Base-by-base conservation (phyloP, 768 basidiomycete genomes). In the Zangia roseola region DNA sequence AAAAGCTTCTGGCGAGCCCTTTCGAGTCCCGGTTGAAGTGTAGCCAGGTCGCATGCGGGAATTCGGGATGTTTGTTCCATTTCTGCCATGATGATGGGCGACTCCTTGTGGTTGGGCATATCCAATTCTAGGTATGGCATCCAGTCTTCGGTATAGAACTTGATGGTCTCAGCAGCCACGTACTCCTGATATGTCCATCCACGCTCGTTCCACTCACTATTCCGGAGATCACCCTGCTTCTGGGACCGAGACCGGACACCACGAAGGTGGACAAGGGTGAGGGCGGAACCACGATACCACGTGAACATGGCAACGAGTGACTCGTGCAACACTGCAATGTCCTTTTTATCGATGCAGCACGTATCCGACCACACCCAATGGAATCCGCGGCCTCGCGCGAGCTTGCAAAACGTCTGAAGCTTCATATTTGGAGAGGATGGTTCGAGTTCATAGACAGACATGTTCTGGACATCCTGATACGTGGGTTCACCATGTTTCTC, bases 361-460 rank as follows among this genome's bases (percentile, higher is more conserved):
- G 55, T 56, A n/a, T 56, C 55, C 1, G 17, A 21, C 54, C 55
- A 56, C n/a, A 30, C 54, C 50, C 55, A 57, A 6, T 2, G 17
- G 24, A 49, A 57, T 0, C 47, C 46, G 16, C 45, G 26, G 20
- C 44, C 35, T 4, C 38, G 24, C 0, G 10, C 30, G 2, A 57
- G 37, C 1, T 3, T 1, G 13, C 55, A 57, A 24, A 57, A 49
- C 1, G 2, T 40, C 17, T 28, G 31, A 9, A 58, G 19, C 14
- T 58, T 58, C 37, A 8, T n/a, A 9, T n/a, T n/a, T n/a, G n/a
- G n/a, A n/a, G n/a, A n/a, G n/a, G n/a, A n/a, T n/a, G n/a, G n/a
- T n/a, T n/a, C 21, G 2, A 57, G 51, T 1, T 49, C 17, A 8
- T 44, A 42, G 21, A 57, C 20, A 0, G 54, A 41, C 5, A 23